Evolutionary conservation across 2,329 filamentous ascomycete genomes (phyloP).

Genomic region (Dothiorella sarmentorum): DNA sequence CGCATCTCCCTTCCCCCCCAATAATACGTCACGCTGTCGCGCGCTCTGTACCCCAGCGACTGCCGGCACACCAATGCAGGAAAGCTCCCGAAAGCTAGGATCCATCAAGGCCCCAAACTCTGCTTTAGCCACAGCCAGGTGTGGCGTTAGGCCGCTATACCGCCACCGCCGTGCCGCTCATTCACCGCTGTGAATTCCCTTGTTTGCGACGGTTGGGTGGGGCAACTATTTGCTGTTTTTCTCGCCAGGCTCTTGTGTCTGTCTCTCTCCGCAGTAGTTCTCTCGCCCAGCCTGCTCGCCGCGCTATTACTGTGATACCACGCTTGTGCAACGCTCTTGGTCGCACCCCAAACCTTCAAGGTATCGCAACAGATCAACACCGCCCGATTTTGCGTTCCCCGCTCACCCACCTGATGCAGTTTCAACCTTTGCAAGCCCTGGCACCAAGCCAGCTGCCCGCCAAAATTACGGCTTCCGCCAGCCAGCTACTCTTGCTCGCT

Average conservation of each 20-base stretch:
- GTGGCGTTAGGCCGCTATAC: neutral
- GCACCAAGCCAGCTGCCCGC: neutral
- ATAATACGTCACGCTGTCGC: constrained; percentile 10
- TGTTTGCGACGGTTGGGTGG: neutral
- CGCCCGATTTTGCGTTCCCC: neutral
- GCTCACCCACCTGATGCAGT: neutral
- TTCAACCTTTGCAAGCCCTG: neutral
- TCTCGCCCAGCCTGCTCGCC: neutral
- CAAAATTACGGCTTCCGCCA: constrained; percentile 2
- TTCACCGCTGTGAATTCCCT: constrained; percentile 3
- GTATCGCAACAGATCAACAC: neutral
- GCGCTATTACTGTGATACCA: too few relatives aligned
- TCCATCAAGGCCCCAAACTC: too few relatives aligned
- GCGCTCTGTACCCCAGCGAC: neutral
- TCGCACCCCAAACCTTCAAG: neutral
- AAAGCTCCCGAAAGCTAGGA: neutral
- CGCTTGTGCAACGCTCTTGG: constrained; percentile 1
- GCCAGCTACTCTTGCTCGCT: neutral
- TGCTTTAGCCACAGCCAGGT: neutral
- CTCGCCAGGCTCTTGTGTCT: neutral
- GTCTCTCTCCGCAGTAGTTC: neutral
- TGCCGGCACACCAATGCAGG: too few relatives aligned
- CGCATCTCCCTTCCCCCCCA: too few relatives aligned
- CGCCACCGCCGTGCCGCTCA: constrained; percentile 1
- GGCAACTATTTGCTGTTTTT: neutral